Conservation (phyloP, 495 filamentous ascomycete genomes). For the Xylaria flabelliformis region DNA sequence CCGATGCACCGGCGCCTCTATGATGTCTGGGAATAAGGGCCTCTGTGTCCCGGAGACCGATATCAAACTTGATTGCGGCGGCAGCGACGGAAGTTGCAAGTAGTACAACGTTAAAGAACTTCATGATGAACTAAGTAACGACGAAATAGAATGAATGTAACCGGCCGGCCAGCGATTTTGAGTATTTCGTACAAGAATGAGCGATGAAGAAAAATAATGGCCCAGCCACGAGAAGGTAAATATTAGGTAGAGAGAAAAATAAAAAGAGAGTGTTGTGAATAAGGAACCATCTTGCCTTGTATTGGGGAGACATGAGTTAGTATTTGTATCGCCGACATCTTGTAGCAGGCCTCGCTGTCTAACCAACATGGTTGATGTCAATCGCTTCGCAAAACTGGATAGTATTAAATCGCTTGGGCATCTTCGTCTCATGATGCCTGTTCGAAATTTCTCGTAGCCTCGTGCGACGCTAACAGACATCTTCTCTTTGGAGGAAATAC, state of each 20-base stretch:
- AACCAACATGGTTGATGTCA: neutral
- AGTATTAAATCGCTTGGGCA: neutral
- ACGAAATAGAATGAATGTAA: neutral
- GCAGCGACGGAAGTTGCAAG: constrained; percentile 10
- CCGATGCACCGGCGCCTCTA: constrained; percentile 1
- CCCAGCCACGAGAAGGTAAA: constrained; percentile 1
- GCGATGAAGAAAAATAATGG: neutral
- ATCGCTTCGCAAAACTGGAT: neutral
- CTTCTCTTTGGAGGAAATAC: constrained; percentile 12
- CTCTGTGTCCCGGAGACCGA: constrained; percentile 3
- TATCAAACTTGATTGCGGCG: neutral
- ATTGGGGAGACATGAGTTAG: neutral
- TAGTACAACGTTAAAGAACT: constrained; percentile 8
- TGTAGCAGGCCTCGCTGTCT: neutral
- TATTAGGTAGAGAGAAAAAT: neutral
- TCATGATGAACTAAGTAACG: neutral
- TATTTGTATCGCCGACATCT: constrained; percentile 3
- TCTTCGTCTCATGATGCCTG: constrained; percentile 5
- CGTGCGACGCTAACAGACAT: neutral
- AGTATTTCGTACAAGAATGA: neutral
- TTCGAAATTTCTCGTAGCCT: neutral
- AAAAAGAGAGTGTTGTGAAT: neutral
- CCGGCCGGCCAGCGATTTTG: neutral
- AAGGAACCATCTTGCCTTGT: neutral
- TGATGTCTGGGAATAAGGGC: constrained; percentile 4